Percentiles rank a stretch among this genome's conserved stretches.
These are phyloP conservation scores for Aspergillus olivimuriae DNA, from an alignment of 495 filamentous ascomycete species.

Conservation along the genomic window DNA sequence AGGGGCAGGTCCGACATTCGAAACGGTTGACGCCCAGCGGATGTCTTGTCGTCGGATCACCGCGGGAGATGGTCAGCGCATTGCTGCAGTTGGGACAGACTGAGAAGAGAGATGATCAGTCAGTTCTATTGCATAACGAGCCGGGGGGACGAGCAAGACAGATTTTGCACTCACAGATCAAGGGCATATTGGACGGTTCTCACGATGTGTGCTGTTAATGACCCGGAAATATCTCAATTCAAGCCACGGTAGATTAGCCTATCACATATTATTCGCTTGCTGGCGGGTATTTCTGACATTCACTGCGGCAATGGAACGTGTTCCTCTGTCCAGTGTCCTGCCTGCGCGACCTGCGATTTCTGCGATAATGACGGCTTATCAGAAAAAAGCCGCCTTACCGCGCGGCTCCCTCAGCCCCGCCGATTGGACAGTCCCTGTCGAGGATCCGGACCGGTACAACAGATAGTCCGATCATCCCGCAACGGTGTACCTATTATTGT, in stretches of 20 bases:
- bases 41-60: conserved; percentile 39
- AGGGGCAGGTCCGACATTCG: conserved; percentile 92
- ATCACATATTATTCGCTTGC: background rate
- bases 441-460: background rate
- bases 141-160: too few relatives aligned
- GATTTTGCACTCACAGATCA: conserved; percentile 43
- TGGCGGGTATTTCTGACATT: too few relatives aligned
- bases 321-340: background rate
- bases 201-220: too few relatives aligned
- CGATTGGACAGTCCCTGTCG: conserved; percentile 3
- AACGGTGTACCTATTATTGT: background rate
- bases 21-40: conserved; percentile 61
- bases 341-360: background rate
- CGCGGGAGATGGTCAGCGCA: conserved; percentile 65
- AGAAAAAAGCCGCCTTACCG: background rate
- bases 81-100: conserved; percentile 94
- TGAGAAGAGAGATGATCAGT: conserved; percentile 30
- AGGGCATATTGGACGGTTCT: conserved; percentile 29
- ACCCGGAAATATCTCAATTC: too few relatives aligned
- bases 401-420: background rate
- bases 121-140: background rate
- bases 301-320: conserved; percentile 11
- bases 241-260: too few relatives aligned
- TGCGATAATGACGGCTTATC: conserved; percentile 6
- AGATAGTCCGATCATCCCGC: background rate